A percentile compares a stretch with the other conserved stretches of the same genome.
These are phyloP conservation scores for Plasmodium berghei DNA, from an alignment of 169 alveolate genomes.

Conservation along the genomic window DNA sequence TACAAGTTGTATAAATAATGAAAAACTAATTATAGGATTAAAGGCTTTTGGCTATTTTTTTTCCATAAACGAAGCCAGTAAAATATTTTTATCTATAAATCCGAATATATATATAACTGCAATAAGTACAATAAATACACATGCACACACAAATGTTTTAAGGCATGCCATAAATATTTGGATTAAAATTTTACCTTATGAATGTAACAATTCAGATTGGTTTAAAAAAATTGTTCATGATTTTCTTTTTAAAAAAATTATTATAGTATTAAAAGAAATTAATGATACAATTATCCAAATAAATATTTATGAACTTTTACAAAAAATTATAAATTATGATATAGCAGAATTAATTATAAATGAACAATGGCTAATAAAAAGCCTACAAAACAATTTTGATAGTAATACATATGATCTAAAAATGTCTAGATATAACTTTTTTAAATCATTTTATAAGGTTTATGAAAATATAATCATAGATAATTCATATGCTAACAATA, in stretches of 20 bases:
- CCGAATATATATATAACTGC: conserved; percentile 13
- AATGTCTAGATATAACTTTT: conserved; percentile 50
- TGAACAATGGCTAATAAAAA: conserved; percentile 62
- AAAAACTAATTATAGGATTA: conserved; percentile 63
- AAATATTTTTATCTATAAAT: conserved; percentile 23
- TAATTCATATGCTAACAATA: conserved; percentile 44
- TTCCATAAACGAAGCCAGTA: conserved; percentile 23
- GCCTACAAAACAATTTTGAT: conserved; percentile 5
- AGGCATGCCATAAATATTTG: conserved; percentile 66
- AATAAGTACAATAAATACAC: conserved; percentile 61
- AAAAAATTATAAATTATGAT: conserved; percentile 20
- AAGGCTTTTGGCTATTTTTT: conserved; percentile 65
- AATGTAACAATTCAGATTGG: conserved; percentile 25
- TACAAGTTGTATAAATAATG: conserved; percentile 6
- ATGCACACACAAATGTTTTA: conserved; percentile 41
- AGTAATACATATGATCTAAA: conserved; percentile 57
- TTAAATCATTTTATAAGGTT: conserved; percentile 29
- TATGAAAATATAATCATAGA: conserved; percentile 17
- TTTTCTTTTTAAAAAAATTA: conserved; percentile 27
- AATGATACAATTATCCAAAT: conserved; percentile 24
- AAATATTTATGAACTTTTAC: conserved; percentile 33
- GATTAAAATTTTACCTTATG: conserved; percentile 30
- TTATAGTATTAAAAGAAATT: conserved; percentile 50
- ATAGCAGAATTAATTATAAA: conserved; percentile 31
- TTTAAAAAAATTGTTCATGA: conserved; percentile 29